phyloP scores from a whole-genome alignment of 306 rosid species.

The Vigna trinervia region DNA sequence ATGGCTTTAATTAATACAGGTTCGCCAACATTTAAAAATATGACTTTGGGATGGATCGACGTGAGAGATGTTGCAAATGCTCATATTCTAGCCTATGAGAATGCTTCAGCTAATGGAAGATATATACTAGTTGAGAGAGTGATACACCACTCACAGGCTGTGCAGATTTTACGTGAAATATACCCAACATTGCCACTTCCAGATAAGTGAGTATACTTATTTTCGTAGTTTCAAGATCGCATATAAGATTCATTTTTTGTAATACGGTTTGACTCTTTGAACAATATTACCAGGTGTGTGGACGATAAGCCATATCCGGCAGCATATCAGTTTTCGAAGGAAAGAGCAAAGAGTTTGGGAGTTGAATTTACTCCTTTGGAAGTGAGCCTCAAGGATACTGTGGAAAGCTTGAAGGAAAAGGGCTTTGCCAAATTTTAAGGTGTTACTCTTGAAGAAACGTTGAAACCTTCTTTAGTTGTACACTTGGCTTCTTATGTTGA shows the following conservation, averaged over 20 bases:
- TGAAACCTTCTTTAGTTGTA: slow-evolving; percentile 8
- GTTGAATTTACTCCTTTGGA: slow-evolving; percentile 68
- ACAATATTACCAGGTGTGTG: slow-evolving; percentile 57
- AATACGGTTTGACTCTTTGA: slow-evolving; percentile 4
- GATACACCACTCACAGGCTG: slow-evolving; percentile 54
- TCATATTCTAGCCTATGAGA: slow-evolving; percentile 73
- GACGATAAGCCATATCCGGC: slow-evolving; percentile 64
- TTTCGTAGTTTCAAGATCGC: neutral
- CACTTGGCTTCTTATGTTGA: neutral
- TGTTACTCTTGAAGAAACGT: neutral
- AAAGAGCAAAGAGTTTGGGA: slow-evolving; percentile 71
- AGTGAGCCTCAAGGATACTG: slow-evolving; percentile 71
- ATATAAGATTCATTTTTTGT: neutral
- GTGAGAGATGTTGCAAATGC: slow-evolving; percentile 81
- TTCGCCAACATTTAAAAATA: slow-evolving; percentile 56
- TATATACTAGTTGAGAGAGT: slow-evolving; percentile 65
- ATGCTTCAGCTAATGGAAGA: slow-evolving; percentile 73
- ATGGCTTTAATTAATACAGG: slow-evolving; percentile 52
- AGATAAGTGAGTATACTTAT: slow-evolving; percentile 54
- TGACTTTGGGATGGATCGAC: slow-evolving; percentile 62
- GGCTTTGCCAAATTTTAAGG: neutral
- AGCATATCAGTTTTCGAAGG: slow-evolving; percentile 64
- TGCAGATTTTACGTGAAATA: slow-evolving; percentile 51
- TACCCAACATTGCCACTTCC: slow-evolving; percentile 65
- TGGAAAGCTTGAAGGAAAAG: slow-evolving; percentile 74